A percentile compares a stretch with the other conserved stretches of the same genome.
Evolutionary conservation across 176 grass and related monocot genomes (phyloP).

Genomic region (Canna indica): DNA sequence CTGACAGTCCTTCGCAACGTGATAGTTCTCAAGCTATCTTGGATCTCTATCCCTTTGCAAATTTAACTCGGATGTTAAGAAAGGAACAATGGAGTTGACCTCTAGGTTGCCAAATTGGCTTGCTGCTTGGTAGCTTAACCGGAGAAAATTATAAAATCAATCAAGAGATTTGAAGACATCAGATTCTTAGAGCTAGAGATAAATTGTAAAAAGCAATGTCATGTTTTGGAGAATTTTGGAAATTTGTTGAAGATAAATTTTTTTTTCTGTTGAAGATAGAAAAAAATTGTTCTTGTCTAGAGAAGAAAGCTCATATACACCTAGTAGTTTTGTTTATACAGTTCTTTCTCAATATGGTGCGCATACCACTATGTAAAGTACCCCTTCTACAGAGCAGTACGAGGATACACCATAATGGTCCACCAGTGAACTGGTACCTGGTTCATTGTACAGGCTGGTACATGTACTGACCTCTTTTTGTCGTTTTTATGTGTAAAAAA

Average conservation of each 20-base stretch:
- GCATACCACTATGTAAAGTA: background rate
- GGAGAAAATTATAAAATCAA: background rate
- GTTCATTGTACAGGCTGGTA: too few relatives aligned
- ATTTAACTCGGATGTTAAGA: too few relatives aligned
- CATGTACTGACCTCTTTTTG: too few relatives aligned
- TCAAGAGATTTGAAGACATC: background rate
- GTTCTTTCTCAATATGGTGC: background rate
- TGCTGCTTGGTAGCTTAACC: background rate
- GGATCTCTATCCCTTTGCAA: background rate
- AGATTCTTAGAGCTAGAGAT: background rate
- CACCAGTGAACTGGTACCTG: too few relatives aligned
- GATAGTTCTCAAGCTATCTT: too few relatives aligned
- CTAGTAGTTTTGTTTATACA: background rate
- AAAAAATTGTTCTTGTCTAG: background rate
- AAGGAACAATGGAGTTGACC: too few relatives aligned
- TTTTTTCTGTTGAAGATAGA: background rate
- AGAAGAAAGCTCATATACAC: background rate
- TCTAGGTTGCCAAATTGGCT: background rate
- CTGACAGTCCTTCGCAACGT: too few relatives aligned
- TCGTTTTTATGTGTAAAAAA: too few relatives aligned
- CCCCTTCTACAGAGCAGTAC: too few relatives aligned
- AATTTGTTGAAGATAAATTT: background rate
- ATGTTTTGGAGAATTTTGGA: background rate
- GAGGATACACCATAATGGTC: too few relatives aligned
- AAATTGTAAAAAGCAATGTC: background rate